A percentile compares a stretch with the other conserved stretches of the same genome.
phyloP scores from a whole-genome alignment of 371 early-diverging fungal genomes.

The Mucor piriformis region DNA sequence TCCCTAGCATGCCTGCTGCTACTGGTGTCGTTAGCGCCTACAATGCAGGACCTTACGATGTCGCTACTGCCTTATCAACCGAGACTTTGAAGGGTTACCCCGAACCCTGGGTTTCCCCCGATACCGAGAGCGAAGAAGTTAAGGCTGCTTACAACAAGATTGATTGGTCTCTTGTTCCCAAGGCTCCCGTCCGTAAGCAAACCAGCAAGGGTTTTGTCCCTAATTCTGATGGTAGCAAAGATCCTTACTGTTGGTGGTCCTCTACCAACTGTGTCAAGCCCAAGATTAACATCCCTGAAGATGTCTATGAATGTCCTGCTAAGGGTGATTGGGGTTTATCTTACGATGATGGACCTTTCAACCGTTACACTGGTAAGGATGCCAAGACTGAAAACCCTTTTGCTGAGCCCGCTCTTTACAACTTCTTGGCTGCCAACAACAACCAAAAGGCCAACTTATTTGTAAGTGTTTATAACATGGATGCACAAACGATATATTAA shows the following conservation, averaged over 20 bases:
- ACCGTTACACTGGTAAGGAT: constrained; percentile 9
- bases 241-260: constrained; percentile 38
- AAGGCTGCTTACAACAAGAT: constrained; percentile 37
- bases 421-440: constrained; percentile 31
- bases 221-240: constrained; percentile 24
- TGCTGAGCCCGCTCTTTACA: constrained; percentile 48
- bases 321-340: constrained; percentile 36
- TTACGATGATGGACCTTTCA: constrained; percentile 41
- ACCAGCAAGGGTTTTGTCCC: constrained; percentile 16
- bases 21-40: constrained; percentile 14
- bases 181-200: constrained; percentile 30
- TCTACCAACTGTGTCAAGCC: constrained; percentile 27
- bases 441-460: constrained; percentile 34
- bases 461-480: constrained; percentile 29
- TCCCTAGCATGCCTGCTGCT: constrained; percentile 3
- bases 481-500: background rate
- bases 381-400: constrained; percentile 22
- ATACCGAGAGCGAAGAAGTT: constrained; percentile 33
- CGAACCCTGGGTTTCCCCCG: constrained; percentile 35
- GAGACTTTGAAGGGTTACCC: constrained; percentile 32
- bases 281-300: constrained; percentile 26
- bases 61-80: constrained; percentile 1
- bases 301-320: constrained; percentile 22
- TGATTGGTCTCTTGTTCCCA: constrained; percentile 46
- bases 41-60: constrained; percentile 17